phyloP scores from a whole-genome alignment of 352 stramenopile genomes.

The Thalassiosira hispida region DNA sequence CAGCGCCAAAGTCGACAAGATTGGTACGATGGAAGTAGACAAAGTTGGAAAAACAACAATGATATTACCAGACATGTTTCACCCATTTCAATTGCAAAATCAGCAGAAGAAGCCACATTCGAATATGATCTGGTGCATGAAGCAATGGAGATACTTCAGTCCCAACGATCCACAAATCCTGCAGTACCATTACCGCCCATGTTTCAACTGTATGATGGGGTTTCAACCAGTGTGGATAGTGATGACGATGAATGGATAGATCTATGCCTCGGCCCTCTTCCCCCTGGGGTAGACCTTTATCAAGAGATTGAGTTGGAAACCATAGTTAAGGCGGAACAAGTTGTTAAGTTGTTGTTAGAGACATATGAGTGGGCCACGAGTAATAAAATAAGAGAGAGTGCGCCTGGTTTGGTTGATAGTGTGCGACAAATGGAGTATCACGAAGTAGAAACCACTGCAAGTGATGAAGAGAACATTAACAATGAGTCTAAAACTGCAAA shows the following conservation, averaged over 20 bases:
- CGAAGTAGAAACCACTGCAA: slow-evolving; percentile 4
- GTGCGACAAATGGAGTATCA: slow-evolving; percentile 31
- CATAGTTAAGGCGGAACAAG: slow-evolving; percentile 77
- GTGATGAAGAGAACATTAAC: not conserved
- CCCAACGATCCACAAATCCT: slow-evolving; percentile 1
- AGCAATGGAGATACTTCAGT: slow-evolving; percentile 51
- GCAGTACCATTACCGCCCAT: slow-evolving; percentile 46
- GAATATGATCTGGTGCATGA: slow-evolving; percentile 68
- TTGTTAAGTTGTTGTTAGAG: slow-evolving; percentile 62
- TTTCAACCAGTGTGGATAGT: slow-evolving; percentile 36
- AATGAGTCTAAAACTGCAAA: not conserved
- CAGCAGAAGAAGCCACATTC: slow-evolving; percentile 45
- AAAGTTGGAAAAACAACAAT: not conserved
- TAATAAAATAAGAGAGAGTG: slow-evolving; percentile 29
- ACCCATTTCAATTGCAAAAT: slow-evolving; percentile 58
- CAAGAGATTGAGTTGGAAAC: slow-evolving; percentile 64
- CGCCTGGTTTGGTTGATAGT: slow-evolving; percentile 57
- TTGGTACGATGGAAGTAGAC: slow-evolving; percentile 14
- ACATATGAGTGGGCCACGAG: slow-evolving; percentile 60
- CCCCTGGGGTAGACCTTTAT: slow-evolving; percentile 35
- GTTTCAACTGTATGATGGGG: slow-evolving; percentile 62
- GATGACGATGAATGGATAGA: slow-evolving; percentile 82
- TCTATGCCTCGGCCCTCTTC: slow-evolving; percentile 23
- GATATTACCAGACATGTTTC: not conserved
- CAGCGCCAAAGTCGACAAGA: slow-evolving; percentile 7